Evolutionary conservation across 2,329 filamentous ascomycete genomes (phyloP), one percentile per base, ranked within the genome.

Genomic region (Fusarium agapanthi): DNA sequence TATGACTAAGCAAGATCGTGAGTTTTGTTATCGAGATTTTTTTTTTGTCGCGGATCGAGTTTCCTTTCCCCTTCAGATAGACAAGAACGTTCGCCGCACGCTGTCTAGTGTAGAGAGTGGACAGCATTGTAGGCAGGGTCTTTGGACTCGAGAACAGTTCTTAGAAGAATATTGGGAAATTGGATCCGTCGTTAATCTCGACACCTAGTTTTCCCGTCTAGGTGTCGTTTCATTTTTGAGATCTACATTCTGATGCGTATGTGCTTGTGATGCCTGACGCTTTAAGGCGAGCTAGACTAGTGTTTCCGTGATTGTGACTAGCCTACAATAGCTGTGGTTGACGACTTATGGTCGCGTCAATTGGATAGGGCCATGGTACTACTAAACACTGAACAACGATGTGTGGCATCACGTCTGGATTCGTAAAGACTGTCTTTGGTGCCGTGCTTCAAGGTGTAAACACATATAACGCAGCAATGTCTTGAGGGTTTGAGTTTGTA

Each of bases 161-260:
- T 82, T 77, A 87, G 86, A 87, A 81, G 76, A 85, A 84, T 63
- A 72, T 68, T 74, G 71, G 69, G 70, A 79, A 77, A 78, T 80
- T 77, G 71, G 85, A 86, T 87, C 86, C 84, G 82, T 87, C 86
- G 86, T 88, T 88, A 88, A 88, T 88, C 86, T 85, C 86, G 84
- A 81, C 84, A 83, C 76, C 83, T 83, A 83, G 81, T 81, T 79
- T 65, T 61, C 80, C 84, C 80, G 82, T 88, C 85, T 84, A 83
- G 80, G 81, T 84, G 82, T 81, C 83, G 86, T 88, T 88, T 88
- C 86, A 88, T 87, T 86, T 83, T 83, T 83, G 85, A 86, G 86
- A 88, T 88, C 86, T 86, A 88, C 86, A 88, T 85, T 82, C 70
- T 63, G n/a, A 67, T 26, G 37, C 24, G 28, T 28, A 15, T 22